Base-by-base conservation (phyloP, 495 filamentous ascomycete genomes). In the Aspergillus nanangensis region DNA sequence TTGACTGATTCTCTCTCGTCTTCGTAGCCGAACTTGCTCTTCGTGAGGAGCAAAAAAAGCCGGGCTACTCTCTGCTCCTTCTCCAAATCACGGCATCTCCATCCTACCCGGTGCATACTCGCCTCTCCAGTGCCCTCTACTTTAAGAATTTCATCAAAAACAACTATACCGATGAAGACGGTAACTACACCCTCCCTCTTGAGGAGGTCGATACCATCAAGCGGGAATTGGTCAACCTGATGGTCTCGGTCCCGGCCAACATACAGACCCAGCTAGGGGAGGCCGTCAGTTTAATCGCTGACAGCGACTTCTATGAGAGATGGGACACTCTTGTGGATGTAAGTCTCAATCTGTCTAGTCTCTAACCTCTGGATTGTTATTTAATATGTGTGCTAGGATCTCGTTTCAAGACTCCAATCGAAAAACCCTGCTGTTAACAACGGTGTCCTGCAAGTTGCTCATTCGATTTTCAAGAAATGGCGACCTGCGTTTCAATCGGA, bases 121-220 rank as follows among this genome's bases (percentile, higher is more conserved):
- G 94, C 20, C 85, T 97, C 35, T 80, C 93, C n/a, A 86, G 87
- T 56, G 89, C 93, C 21, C 75, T 99, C 37, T 94, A 83, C 71
- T 97, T 99, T 78, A 99, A 99, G 71, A 99, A 99, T 69, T 91
- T 92, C 61, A 89, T 99, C 56, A 86, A 83, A 67, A 78, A 86
- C 52, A 93, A 88, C 74, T 97, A 89, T 80, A 84, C 84, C 18
- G 89, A 97, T 65, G 92, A 95, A 58, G 88, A 96, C 58, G 89
- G 94, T 56, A 83, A 82, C 57, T 86, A 97, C 76, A 91, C 87
- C 67, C 79, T 99, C 13, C 81, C 84, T 4, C 59, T 70, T 47
- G 75, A 84, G 25, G 93, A 96, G 64, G 91, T 97, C 35, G 63
- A 66, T 5, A 86, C 87, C 20, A 94, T 99, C 69, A 99, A 99